These are phyloP conservation scores for Erythrobasidium hasegawianum DNA, from an alignment of 1,284 basidiomycete species.

Conservation along the genomic window DNA sequence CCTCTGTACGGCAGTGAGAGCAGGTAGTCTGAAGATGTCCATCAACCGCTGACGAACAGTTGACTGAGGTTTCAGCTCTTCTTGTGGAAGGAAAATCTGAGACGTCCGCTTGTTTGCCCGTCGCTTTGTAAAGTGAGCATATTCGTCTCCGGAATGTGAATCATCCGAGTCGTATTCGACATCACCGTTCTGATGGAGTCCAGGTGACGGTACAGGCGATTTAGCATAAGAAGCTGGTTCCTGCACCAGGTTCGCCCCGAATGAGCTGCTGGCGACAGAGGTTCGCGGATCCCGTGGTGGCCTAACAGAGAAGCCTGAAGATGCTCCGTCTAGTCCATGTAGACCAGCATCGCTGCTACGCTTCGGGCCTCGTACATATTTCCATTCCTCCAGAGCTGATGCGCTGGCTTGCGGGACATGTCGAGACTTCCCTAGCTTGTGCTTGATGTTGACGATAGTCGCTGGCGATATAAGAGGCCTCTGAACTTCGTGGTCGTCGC, in stretches of 20 bases:
- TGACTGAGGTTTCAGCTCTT: neutral
- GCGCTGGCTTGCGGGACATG: constrained; percentile 6
- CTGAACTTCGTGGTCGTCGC: neutral
- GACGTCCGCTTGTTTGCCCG: neutral
- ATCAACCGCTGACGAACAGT: neutral
- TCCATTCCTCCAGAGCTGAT: constrained; percentile 18
- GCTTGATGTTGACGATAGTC: constrained; percentile 21
- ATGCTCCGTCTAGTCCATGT: neutral
- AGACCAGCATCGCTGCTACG: neutral
- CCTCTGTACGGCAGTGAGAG: constrained; percentile 21
- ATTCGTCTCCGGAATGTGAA: constrained; percentile 31
- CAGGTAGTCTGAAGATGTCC: constrained; percentile 9
- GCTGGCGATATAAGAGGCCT: constrained; percentile 18
- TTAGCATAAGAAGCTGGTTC: constrained; percentile 7
- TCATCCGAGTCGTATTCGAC: constrained; percentile 13
- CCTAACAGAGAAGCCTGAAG: neutral
- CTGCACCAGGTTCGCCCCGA: neutral
- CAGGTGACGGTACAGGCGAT: neutral
- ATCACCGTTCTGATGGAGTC: neutral
- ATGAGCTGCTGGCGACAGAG: neutral
- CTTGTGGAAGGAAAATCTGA: neutral
- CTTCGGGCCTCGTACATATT: constrained; percentile 9
- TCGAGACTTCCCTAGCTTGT: constrained; percentile 4
- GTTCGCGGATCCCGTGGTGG: neutral
- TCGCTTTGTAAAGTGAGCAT: constrained; percentile 14